Evolutionary conservation across 2,329 filamentous ascomycete genomes (phyloP).

Genomic region (Anisogramma anomala): DNA sequence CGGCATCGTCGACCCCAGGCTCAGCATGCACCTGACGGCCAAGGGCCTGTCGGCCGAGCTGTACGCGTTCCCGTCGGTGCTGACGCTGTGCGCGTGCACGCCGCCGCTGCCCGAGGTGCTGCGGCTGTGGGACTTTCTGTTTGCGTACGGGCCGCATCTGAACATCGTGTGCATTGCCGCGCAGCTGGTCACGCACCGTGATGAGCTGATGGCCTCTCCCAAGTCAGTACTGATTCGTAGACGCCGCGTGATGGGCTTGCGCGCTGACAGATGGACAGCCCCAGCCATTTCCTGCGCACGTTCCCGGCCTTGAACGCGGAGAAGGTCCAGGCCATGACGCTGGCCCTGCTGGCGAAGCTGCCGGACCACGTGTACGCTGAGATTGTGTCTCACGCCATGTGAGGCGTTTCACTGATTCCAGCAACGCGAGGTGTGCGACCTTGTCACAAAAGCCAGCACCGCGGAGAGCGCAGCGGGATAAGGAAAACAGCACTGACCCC

Average conservation of each 20-base stretch:
- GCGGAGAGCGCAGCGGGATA: no score
- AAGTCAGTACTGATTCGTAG: no score
- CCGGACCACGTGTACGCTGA: slow-evolving; percentile 84
- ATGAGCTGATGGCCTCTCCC: slow-evolving; percentile 69
- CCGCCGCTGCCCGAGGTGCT: slow-evolving; percentile 89
- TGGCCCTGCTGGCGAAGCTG: slow-evolving; percentile 80
- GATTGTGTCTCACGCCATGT: slow-evolving; percentile 78
- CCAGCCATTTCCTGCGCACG: slow-evolving; percentile 81
- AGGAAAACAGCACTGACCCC: no score
- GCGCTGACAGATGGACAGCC: slow-evolving; percentile 40
- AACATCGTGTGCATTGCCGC: slow-evolving; percentile 96
- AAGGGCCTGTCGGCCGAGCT: slow-evolving; percentile 88
- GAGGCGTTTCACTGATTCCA: slow-evolving; percentile 17
- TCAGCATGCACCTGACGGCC: slow-evolving; percentile 70
- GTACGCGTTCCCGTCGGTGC: slow-evolving; percentile 89
- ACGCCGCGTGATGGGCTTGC: no score
- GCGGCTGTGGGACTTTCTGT: slow-evolving; percentile 90
- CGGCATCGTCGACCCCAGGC: slow-evolving; percentile 78
- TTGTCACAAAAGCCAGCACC: no score
- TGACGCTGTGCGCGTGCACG: slow-evolving; percentile 91
- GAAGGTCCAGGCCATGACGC: slow-evolving; percentile 71
- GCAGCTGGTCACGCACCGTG: slow-evolving; percentile 78
- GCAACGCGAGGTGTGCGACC: not conserved
- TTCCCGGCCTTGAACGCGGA: slow-evolving; percentile 77
- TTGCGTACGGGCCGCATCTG: slow-evolving; percentile 87